Evolutionary conservation across 805 yeast genomes (phyloP), one percentile per base, ranked within the genome.

Genomic region (Lachancea thermotolerans): DNA sequence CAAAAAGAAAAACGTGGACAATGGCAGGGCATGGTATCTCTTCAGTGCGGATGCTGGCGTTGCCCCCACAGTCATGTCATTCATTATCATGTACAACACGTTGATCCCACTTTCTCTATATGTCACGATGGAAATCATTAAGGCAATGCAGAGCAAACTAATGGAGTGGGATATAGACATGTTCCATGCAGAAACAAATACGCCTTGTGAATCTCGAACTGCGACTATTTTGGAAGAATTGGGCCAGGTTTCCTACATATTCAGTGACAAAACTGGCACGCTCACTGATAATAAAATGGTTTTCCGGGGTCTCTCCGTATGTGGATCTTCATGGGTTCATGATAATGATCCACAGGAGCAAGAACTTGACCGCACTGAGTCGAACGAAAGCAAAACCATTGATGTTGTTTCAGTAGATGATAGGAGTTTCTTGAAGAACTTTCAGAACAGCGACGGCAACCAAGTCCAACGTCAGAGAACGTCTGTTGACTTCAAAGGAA

Each of bases 181-280:
- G 96, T 93, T 91, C 58, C 87, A 93, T 60, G 72, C 71, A 14
- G 84, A 78, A 29, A 75, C 88, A 7, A 79, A 93, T 57, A 93
- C 96, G 0, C 96, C 95, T 0, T 91, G 96, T 39, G 96, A 86
- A 55, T 95, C 96, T 0, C 81, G 91, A 60, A 90, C 98, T 0
- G 96, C 98, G 0, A 86, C 97, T 0, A 88, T 93, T 53, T 75
- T 93, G 52, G 99, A 93, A 62, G 99, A 93, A 65, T 70, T 93
- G 55, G 99, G 99, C 2, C 99, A 93, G 62, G 97, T 95, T 1
- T 83, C 95, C 40, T 90, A 91, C 59, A 76, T 93, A 2, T 93
- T 93, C 62, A 85, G 96, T 49, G 99, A 93, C 65, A 93, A 93
- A 64, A 93, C 99, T 0, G 99, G 99, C 9, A 93, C 99, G 0